Conservation (phyloP, 2,329 filamentous ascomycete species). For the Pezicula carpinea region DNA sequence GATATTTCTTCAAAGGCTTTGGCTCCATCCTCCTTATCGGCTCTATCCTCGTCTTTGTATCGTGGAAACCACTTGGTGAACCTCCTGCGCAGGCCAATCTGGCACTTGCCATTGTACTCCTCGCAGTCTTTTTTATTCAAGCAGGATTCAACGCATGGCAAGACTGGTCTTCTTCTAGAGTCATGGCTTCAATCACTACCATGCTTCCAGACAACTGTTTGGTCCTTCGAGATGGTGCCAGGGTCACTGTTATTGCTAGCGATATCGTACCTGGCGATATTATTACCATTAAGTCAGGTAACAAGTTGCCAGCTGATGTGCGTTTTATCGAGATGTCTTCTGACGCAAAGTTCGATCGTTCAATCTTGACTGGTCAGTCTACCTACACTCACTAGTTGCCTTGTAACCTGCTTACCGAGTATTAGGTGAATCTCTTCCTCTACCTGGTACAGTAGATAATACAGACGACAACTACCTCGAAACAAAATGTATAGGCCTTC, state of each 20-base stretch:
- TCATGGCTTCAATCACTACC: slow-evolving; percentile 75
- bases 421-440: slow-evolving; percentile 59
- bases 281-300: slow-evolving; percentile 62
- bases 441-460: slow-evolving; percentile 58
- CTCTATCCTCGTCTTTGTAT: slow-evolving; percentile 67
- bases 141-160: slow-evolving; percentile 67
- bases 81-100: slow-evolving; percentile 68
- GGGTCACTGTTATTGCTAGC: slow-evolving; percentile 43
- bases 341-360: slow-evolving; percentile 68
- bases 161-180: slow-evolving; percentile 71
- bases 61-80: slow-evolving; percentile 70
- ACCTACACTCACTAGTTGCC: not conserved
- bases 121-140: slow-evolving; percentile 65
- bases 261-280: slow-evolving; percentile 71
- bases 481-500: slow-evolving; percentile 69
- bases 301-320: slow-evolving; percentile 70
- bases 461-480: slow-evolving; percentile 73
- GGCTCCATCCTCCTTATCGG: slow-evolving; percentile 66
- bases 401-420: not conserved
- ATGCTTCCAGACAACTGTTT: slow-evolving; percentile 74
- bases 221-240: slow-evolving; percentile 54
- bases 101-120: slow-evolving; percentile 68
- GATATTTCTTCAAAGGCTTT: slow-evolving; percentile 76
- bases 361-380: slow-evolving; percentile 61
- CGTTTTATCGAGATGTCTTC: slow-evolving; percentile 64